Base-by-base conservation (phyloP, 2,329 filamentous ascomycete species). In the Beauveria bassiana region DNA sequence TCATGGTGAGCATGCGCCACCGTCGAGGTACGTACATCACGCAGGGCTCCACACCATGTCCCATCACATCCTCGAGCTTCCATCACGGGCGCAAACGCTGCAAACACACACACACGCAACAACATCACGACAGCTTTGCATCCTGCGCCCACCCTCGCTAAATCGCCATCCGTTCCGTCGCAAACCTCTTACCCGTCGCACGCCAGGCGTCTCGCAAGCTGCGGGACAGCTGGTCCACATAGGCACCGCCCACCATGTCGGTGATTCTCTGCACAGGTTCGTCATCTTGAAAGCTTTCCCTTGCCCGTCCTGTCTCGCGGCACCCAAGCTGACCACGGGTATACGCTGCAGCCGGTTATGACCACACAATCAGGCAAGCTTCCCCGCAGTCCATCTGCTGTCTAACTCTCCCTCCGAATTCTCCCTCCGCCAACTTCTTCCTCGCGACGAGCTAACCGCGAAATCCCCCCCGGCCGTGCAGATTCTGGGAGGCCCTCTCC, bases 401-500 rank as follows among this genome's bases (percentile, higher is more conserved):
- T 14, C 26, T 18, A 10, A 22, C 20, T 22, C 20, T 22, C 20
- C 20, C 20, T 22, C 20, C 20, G 20, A 22, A 22, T 22, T 22
- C 20, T 22, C 20, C 20, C 46, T 5, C 24, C 20, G 20, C 18
- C 47, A 1, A 9, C 1, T n/a, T 28, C 14, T 10, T 2, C 16
- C 24, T 14, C 14, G 9, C 51, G 34, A 42, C 51, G 28, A 45
- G 18, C 52, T 45, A 45, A 45, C 52, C 18, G 12, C 2, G 1
- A 7, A 3, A 0, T 10, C 10, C 20, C 40, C 5, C 40, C 28
- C 20, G 20, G n/a, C 9, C 16, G 22, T 31, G 24, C 72, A 96
- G 92, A 66, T 99, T 99, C 79, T 99, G 95, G 95, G 95, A 99
- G 77, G 95, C 95, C 1, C 84, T 99, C 61, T 97, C 93, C 12